phyloP scores from a whole-genome alignment of 495 filamentous ascomycete species.

The Penicillium bialowiezense region DNA sequence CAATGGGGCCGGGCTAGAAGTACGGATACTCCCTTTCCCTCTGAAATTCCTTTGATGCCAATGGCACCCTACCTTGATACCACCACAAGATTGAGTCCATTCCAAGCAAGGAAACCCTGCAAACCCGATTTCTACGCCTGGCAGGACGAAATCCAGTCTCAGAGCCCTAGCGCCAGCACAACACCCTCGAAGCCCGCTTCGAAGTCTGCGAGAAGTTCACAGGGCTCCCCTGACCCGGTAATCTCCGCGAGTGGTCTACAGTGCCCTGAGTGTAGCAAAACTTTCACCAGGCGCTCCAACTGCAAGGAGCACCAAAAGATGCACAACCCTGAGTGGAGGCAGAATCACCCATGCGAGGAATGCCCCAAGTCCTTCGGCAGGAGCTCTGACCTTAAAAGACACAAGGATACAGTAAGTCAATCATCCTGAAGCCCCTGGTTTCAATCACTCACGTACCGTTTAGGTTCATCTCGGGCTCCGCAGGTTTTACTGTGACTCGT shows the following conservation, averaged over 20 bases:
- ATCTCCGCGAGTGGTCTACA: slow-evolving; percentile 51
- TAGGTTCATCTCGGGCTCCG: slow-evolving; percentile 63
- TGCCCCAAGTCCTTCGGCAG: slow-evolving; percentile 50
- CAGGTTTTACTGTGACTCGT: neutral
- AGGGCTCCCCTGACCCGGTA: neutral
- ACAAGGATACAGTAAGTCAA: slow-evolving; percentile 71
- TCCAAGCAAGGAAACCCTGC: neutral
- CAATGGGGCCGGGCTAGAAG: slow-evolving; percentile 10
- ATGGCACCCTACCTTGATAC: neutral
- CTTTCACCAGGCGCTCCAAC: slow-evolving; percentile 87
- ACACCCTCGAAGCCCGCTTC: neutral
- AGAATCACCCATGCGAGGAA: slow-evolving; percentile 66
- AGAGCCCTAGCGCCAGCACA: neutral
- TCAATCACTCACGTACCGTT: neutral
- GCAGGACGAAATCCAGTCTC: neutral
- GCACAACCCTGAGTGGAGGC: slow-evolving; percentile 73
- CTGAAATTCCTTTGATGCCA: neutral
- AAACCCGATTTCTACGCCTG: neutral
- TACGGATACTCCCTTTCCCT: neutral
- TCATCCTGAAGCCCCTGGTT: neutral
- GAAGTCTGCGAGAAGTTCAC: neutral
- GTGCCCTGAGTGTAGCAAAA: slow-evolving; percentile 73
- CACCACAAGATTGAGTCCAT: neutral
- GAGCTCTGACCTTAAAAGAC: slow-evolving; percentile 81
- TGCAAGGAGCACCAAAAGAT: slow-evolving; percentile 87